Evolutionary conservation across 495 filamentous ascomycete species (phyloP).

Genomic region (Echria macrotheca): DNA sequence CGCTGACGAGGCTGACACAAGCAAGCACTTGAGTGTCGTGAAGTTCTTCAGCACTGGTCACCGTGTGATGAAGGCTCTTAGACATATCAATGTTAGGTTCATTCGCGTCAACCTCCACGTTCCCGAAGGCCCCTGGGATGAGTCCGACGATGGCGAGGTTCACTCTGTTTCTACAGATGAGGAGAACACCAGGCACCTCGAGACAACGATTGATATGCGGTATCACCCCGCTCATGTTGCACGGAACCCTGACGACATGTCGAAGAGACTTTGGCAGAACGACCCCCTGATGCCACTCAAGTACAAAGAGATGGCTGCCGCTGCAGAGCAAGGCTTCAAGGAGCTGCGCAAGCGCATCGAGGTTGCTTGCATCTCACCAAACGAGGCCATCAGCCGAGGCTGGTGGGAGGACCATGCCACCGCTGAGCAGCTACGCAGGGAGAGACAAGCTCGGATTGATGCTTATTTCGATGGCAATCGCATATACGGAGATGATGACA

Average conservation of each 20-base stretch:
- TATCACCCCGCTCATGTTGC: slow-evolving; percentile 11
- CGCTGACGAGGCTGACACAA: too few species aligned
- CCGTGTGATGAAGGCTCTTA: slow-evolving; percentile 14
- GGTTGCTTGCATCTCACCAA: slow-evolving; percentile 6
- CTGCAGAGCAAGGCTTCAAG: slow-evolving; percentile 5
- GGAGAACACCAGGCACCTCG: slow-evolving; percentile 12
- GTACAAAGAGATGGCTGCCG: slow-evolving; percentile 5
- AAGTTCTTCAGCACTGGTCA: slow-evolving; percentile 16
- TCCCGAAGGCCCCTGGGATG: slow-evolving; percentile 4
- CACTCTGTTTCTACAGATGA: not conserved
- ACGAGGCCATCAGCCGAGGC: slow-evolving; percentile 3
- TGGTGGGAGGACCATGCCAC: slow-evolving; percentile 21
- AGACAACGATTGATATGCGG: slow-evolving; percentile 26
- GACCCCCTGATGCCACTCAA: slow-evolving; percentile 14
- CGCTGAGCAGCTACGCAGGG: slow-evolving; percentile 13
- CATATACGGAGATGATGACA: not conserved
- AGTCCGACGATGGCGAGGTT: slow-evolving; percentile 4
- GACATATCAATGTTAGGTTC: slow-evolving; percentile 18
- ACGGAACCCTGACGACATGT: not conserved
- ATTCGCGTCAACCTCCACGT: slow-evolving; percentile 23
- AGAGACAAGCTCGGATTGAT: slow-evolving; percentile 4
- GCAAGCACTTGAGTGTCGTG: slow-evolving; percentile 17
- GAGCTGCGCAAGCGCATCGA: slow-evolving; percentile 16
- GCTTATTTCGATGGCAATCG: slow-evolving; percentile 7
- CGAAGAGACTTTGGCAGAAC: slow-evolving; percentile 10